Evolutionary conservation across 2,329 filamentous ascomycete species (phyloP).

Genomic region (Lachnellula cervina): DNA sequence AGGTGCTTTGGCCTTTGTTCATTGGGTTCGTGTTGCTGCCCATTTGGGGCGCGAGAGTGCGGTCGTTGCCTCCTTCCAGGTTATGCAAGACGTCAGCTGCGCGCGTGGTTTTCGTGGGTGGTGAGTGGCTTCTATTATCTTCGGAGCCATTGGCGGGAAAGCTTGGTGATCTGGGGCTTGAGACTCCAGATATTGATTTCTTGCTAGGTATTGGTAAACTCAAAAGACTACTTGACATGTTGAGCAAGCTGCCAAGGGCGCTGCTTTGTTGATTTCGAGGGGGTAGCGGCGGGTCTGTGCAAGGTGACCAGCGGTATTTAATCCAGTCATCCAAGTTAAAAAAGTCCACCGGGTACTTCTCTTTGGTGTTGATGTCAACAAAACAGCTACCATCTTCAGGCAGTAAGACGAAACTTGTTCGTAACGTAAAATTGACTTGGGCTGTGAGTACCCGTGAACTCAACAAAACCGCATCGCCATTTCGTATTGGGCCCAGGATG

Average conservation of each 20-base stretch:
- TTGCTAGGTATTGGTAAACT: constrained; percentile 28
- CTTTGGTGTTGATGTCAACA: constrained; percentile 67
- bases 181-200: constrained; percentile 21
- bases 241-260: constrained; percentile 36
- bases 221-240: constrained; percentile 17
- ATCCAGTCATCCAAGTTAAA: constrained; percentile 77
- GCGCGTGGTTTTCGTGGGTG: constrained; percentile 22
- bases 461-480: constrained; percentile 87
- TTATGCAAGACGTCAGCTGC: constrained; percentile 24
- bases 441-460: constrained; percentile 87
- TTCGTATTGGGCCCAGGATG: constrained; percentile 81
- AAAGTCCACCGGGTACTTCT: constrained; percentile 79
- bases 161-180: constrained; percentile 12
- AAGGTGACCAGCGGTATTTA: constrained; percentile 72
- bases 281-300: constrained; percentile 62
- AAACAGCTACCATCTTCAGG: constrained; percentile 87
- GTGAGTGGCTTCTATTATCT: constrained; percentile 7
- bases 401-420: constrained; percentile 78
- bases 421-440: constrained; percentile 86
- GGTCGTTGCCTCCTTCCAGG: constrained; percentile 24
- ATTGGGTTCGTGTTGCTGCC: constrained; percentile 20
- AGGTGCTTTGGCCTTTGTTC: constrained; percentile 20
- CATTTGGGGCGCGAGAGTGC: constrained; percentile 28
- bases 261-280: constrained; percentile 39
- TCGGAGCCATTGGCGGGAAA: constrained; percentile 22